Evolutionary conservation across 2,329 filamentous ascomycete genomes (phyloP).

Genomic region (Botryotinia calthae): DNA sequence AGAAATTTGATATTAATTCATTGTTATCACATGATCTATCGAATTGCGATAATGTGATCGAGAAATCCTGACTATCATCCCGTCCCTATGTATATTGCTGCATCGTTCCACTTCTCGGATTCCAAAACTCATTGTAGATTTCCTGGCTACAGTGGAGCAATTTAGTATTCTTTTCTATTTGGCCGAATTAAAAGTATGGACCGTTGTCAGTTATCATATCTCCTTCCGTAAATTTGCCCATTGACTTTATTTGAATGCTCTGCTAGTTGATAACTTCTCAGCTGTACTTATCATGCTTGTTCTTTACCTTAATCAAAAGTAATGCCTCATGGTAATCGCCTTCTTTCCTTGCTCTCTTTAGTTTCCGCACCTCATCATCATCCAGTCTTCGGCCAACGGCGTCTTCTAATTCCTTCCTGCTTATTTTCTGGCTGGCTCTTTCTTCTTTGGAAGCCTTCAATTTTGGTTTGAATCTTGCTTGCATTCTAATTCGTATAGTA

Average conservation of each 20-base stretch:
- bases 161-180: neutral
- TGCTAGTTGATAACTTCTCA: constrained; percentile 36
- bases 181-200: neutral
- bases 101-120: neutral
- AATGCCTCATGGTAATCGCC: constrained; percentile 88
- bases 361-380: constrained; percentile 78
- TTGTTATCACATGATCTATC: constrained; percentile 12
- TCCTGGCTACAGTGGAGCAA: neutral
- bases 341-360: constrained; percentile 81
- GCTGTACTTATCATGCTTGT: constrained; percentile 84
- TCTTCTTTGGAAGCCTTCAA: constrained; percentile 78
- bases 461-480: constrained; percentile 87
- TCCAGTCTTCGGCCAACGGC: constrained; percentile 72
- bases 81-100: neutral
- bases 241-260: neutral
- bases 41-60: neutral
- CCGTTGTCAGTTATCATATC: constrained; percentile 2
- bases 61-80: neutral
- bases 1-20: neutral
- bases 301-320: constrained; percentile 84
- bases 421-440: constrained; percentile 81
- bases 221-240: neutral
- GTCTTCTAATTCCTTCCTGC: constrained; percentile 77
- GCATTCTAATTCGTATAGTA: constrained; percentile 82
- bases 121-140: neutral